Evolutionary conservation across 1,284 basidiomycete genomes (phyloP), one percentile per base, ranked within the genome.

Genomic region (Ceratobasidium sp.): DNA sequence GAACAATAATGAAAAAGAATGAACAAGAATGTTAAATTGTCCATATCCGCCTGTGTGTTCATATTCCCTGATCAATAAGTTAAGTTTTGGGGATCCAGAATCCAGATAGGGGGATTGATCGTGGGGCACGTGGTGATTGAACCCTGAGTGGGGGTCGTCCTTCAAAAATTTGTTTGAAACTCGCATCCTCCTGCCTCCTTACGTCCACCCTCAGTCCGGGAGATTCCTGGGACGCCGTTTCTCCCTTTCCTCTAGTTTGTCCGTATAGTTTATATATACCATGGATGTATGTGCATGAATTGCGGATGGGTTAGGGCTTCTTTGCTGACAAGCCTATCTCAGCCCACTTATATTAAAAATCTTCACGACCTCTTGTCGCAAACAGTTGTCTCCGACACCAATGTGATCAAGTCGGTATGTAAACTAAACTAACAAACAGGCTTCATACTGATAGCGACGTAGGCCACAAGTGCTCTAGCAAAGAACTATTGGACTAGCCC

Each of bases 381-480:
- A 77, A 90, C 89, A 36, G 91, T 89, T 69, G 87, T 90, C 68
- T 91, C 90, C 74, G 92, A 97, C 80, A 97, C 95, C 44, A 82
- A 83, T 71, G 82, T 88, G 75, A 86, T 97, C 78, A 95, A 96
- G 82, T 85, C 88, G 75, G 93, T 95, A 79, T 77, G 91, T 78
- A 71, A 72, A 53, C 33, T 50, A 27, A 44, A 9, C 27, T 39
- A 21, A 16, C 19, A 33, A 44, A 23, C 13, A 23, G 14, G 44
- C n/a, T 39, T 23, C 11, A 66, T 46, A 25, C 71, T 64, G 67
- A 54, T 25, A 57, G 60, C 66, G 41, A 47, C 1, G 14, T 74
- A 97, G 93, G 95, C 96, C 6, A 99, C 96, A 14, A 86, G 93
- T 19, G 86, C 88, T 74, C 83, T 99, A 69, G 96, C 95, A 79